Base-by-base conservation (phyloP, 2,329 filamentous ascomycete genomes). In the Aphanocladium album region DNA sequence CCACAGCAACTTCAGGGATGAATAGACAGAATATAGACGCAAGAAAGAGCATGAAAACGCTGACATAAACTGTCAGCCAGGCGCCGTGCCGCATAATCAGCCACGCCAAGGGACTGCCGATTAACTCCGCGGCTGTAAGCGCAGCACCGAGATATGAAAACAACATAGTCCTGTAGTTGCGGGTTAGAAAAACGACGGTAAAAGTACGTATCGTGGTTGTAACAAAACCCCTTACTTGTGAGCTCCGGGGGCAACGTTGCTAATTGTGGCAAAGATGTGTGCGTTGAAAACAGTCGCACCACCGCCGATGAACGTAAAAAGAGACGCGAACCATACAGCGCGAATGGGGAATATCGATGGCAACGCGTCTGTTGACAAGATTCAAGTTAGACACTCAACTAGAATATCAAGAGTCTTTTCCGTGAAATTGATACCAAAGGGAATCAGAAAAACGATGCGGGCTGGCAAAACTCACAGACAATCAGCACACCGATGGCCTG, bases 221-320 rank as follows among this genome's bases (percentile, higher is more conserved):
- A 25, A 49, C 3, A 21, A 27, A 27, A 27, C 16, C 19, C n/a
- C 30, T 52, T 59, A 45, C 47, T 41, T 59, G 11, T 45, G 52
- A 27, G 14, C 7, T n/a, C 19, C 19, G 2, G 49, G 49, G 3
- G 47, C 27, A 39, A 59, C 35, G 35, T 55, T 33, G 52, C 52
- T 55, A 17, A 53, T 37, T 5, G 52, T 21, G 27, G 50, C 27
- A 21, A 54, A 60, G 23, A 60, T 33, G 25, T 17, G 19, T 12
- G 50, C 57, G 39, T 27, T 33, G 6, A 54, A 37, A 17, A 60
- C 57, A 2, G 57, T 17, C 14, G 19, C 39, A 6, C 57, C 57
- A 27, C 57, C 57, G 39, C 57, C 57, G n/a, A 60, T 60, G 16
- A 60, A 25, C n/a, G 17, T 46, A 8, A 53, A 54, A 2, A 60